A percentile compares a stretch with the other conserved stretches of the same genome.
These are phyloP conservation scores for Aureobasidium sp. DNA, from an alignment of 2,329 filamentous ascomycete species.

Conservation along the genomic window DNA sequence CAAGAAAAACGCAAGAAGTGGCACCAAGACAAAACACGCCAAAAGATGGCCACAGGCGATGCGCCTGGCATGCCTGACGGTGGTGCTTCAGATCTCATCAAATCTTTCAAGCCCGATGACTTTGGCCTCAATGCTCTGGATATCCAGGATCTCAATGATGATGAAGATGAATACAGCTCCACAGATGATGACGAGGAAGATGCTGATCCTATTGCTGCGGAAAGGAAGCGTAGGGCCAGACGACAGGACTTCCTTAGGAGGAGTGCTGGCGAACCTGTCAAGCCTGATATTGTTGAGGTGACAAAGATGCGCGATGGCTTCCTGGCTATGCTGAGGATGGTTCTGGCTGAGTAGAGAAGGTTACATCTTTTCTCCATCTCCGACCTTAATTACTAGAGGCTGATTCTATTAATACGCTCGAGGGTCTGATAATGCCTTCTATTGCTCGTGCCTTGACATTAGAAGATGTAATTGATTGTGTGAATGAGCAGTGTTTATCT, in stretches of 20 bases:
- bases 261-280: slow-evolving; percentile 31
- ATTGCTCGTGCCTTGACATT: too few species aligned
- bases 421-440: neutral
- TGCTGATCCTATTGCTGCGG: slow-evolving; percentile 79
- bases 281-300: slow-evolving; percentile 29
- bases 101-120: slow-evolving; percentile 67
- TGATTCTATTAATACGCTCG: neutral
- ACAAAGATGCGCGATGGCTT: slow-evolving; percentile 30
- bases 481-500: too few species aligned
- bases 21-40: slow-evolving; percentile 94
- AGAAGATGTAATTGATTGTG: too few species aligned
- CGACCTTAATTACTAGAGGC: neutral
- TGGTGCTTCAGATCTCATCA: slow-evolving; percentile 45
- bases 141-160: slow-evolving; percentile 77
- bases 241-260: slow-evolving; percentile 64
- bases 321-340: slow-evolving; percentile 30
- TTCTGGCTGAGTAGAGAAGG: slow-evolving; percentile 24
- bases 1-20: slow-evolving; percentile 94
- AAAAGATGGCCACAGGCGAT: slow-evolving; percentile 90
- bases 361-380: neutral
- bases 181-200: slow-evolving; percentile 65
- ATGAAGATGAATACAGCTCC: slow-evolving; percentile 57
- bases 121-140: slow-evolving; percentile 88
- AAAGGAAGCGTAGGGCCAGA: slow-evolving; percentile 69
- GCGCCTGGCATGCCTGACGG: slow-evolving; percentile 19